These are phyloP conservation scores for Yarrowia osloensis DNA, from an alignment of 805 yeast genomes.

Conservation along the genomic window DNA sequence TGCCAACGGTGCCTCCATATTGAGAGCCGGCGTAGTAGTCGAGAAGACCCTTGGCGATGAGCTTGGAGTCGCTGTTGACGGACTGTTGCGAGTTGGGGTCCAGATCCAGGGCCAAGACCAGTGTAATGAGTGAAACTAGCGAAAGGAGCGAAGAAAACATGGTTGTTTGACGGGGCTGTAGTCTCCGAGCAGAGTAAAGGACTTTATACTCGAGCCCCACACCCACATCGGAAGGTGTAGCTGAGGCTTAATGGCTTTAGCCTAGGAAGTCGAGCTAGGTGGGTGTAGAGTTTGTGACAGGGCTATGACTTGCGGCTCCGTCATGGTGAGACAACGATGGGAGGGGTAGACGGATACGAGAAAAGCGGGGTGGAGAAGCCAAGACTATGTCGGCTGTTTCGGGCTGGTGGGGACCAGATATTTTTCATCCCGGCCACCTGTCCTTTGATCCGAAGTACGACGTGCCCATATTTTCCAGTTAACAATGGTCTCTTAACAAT, in stretches of 20 bases:
- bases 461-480: background rate
- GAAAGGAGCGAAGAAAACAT: slow-evolving; percentile 22
- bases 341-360: slow-evolving; percentile 10
- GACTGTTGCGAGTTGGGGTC: slow-evolving; percentile 34
- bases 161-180: background rate
- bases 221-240: slow-evolving; percentile 24
- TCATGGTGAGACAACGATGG: slow-evolving; percentile 12
- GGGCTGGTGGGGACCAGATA: too few relatives aligned
- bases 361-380: background rate
- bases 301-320: background rate
- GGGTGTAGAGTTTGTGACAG: background rate
- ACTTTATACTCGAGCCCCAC: slow-evolving; percentile 22
- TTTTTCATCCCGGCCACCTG: background rate
- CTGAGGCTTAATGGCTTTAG: slow-evolving; percentile 13
- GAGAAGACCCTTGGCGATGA: slow-evolving; percentile 69
- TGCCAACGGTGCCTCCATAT: slow-evolving; percentile 69
- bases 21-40: slow-evolving; percentile 75
- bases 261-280: slow-evolving; percentile 14
- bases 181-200: background rate
- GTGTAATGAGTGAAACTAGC: slow-evolving; percentile 7
- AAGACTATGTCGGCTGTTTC: too few relatives aligned
- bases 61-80: slow-evolving; percentile 54
- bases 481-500: background rate
- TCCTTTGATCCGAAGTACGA: background rate
- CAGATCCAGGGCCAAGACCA: slow-evolving; percentile 33